These are phyloP conservation scores for Symbiodinium pilosum DNA, from an alignment of 73 alveolate genomes.

Conservation along the genomic window DNA sequence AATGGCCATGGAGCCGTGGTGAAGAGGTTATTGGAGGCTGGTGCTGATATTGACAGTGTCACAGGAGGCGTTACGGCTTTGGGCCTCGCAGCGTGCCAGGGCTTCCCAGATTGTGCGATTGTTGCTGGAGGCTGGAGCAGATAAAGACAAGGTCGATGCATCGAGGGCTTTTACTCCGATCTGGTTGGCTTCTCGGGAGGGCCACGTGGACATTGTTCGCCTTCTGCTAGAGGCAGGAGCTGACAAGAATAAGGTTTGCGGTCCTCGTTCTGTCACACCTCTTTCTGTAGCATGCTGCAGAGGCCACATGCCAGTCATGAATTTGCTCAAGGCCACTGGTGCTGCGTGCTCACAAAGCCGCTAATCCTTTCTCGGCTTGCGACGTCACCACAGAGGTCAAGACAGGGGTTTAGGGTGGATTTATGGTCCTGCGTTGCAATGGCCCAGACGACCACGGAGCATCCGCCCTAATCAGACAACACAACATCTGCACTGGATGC, in stretches of 20 bases:
- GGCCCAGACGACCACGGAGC: too few relatives aligned
- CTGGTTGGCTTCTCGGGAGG: background rate
- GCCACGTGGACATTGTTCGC: background rate
- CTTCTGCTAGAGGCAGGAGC: background rate
- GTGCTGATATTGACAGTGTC: background rate
- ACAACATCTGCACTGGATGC: too few relatives aligned
- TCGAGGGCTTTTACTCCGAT: background rate
- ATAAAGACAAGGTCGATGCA: background rate
- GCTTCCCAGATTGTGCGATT: background rate
- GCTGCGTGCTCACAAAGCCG: too few relatives aligned
- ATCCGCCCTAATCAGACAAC: too few relatives aligned
- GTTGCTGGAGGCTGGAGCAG: background rate
- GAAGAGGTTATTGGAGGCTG: background rate
- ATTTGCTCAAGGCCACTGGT: too few relatives aligned
- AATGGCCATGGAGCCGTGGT: background rate
- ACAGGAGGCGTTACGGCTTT: background rate
- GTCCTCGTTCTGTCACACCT: background rate
- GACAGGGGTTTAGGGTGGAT: too few relatives aligned
- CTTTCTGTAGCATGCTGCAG: background rate
- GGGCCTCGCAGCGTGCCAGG: background rate
- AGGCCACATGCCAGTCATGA: background rate
- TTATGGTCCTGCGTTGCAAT: too few relatives aligned
- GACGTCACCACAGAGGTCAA: too few relatives aligned
- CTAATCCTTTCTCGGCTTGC: too few relatives aligned
- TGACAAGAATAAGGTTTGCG: background rate